phyloP scores from a whole-genome alignment of 2,329 filamentous ascomycete species.

The Penicillium sp. region DNA sequence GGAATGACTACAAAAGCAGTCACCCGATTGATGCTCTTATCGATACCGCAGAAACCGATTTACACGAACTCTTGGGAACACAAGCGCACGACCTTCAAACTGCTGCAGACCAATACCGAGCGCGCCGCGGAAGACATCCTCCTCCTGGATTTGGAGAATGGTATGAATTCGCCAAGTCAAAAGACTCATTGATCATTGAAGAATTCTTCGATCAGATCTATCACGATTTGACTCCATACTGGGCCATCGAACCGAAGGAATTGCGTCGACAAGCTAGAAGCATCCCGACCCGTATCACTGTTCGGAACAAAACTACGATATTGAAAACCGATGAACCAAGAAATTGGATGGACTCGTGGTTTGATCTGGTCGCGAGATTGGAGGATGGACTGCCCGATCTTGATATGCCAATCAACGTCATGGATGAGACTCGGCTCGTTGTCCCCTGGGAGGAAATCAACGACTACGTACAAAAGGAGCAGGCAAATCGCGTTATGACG shows the following conservation, averaged over 20 bases:
- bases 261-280: conserved; percentile 43
- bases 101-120: conserved; percentile 44
- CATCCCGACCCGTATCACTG: conserved; percentile 38
- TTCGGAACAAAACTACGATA: conserved; percentile 41
- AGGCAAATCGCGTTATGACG: conserved; percentile 11
- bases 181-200: conserved; percentile 47
- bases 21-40: conserved; percentile 23
- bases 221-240: conserved; percentile 49
- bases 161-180: conserved; percentile 45
- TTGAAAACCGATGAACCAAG: conserved; percentile 27
- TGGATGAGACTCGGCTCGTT: conserved; percentile 50
- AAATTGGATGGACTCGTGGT: conserved; percentile 44
- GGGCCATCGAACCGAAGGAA: conserved; percentile 43
- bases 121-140: conserved; percentile 47
- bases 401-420: conserved; percentile 48
- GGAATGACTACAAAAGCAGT: not conserved
- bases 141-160: conserved; percentile 51
- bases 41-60: conserved; percentile 13
- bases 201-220: conserved; percentile 54
- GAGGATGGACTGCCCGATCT: conserved; percentile 44
- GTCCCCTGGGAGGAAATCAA: conserved; percentile 48
- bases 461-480: conserved; percentile 36
- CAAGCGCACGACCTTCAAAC: conserved; percentile 36
- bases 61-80: conserved; percentile 17
- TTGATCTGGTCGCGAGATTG: conserved; percentile 40